A percentile compares a stretch with the other conserved stretches of the same genome.
These are phyloP conservation scores for Gleditsia sinensis DNA, from an alignment of 306 rosid species.

Conservation along the genomic window DNA sequence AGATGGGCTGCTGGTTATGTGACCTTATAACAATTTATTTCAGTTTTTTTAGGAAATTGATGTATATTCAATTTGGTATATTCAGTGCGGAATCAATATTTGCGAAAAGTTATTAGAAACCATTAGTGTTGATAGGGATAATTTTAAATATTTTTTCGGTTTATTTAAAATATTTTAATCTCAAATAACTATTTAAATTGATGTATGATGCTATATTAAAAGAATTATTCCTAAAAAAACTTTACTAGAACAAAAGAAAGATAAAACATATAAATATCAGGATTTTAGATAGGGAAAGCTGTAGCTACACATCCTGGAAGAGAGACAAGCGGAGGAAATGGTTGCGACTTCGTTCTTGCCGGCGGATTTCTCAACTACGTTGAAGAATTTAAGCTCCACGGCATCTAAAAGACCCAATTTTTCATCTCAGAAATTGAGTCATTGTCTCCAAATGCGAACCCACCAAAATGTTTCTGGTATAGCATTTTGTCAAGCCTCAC, in stretches of 20 bases:
- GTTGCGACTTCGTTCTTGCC: background rate
- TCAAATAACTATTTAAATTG: too few relatives aligned
- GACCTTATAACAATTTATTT: too few relatives aligned
- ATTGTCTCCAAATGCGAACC: constrained; percentile 7
- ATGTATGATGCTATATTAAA: too few relatives aligned
- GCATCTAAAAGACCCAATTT: background rate
- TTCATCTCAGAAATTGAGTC: background rate
- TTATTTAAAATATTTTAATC: too few relatives aligned
- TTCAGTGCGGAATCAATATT: too few relatives aligned
- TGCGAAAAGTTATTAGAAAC: too few relatives aligned
- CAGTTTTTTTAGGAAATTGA: too few relatives aligned
- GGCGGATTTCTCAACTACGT: background rate
- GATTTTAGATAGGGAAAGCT: background rate
- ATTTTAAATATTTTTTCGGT: too few relatives aligned
- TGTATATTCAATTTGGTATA: too few relatives aligned
- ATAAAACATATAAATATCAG: background rate
- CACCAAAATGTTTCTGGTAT: background rate
- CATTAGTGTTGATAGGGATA: too few relatives aligned
- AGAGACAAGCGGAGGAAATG: background rate
- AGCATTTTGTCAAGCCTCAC: constrained; percentile 1
- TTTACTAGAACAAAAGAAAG: background rate
- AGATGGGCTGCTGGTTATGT: too few relatives aligned
- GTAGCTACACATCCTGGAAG: background rate
- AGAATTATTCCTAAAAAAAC: too few relatives aligned
- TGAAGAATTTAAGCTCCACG: constrained; percentile 11